Base-by-base conservation (phyloP, 345 rosid species). In the Gossypium raimondii region DNA sequence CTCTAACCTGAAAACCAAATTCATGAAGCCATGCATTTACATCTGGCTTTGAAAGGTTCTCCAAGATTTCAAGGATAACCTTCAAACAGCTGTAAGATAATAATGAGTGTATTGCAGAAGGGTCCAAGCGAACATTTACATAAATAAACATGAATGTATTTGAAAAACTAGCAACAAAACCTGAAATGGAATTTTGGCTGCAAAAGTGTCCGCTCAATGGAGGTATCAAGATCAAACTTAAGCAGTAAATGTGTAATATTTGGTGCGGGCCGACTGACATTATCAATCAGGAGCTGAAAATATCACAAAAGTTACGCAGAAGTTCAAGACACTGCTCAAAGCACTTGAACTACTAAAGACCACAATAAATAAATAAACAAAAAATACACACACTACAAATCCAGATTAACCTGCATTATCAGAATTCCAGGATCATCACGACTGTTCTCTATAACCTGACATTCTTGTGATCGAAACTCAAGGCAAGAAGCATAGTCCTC, bases 401-500 rank as follows among this genome's bases (percentile, higher is more conserved):
- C 25, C 22, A 78, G 47, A 80, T 81, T 78, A 80, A 89, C 98
- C 93, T 93, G 97, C 97, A 92, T 82, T 80, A 94, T 91, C 66
- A 92, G 88, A 76, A 92, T 85, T 81, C 97, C 98, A 2, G 89
- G 85, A 79, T 94, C 97, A 83, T 89, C 90, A 67, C 78, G 77
- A 73, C 89, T 84, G 75, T 86, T 90, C 80, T 92, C 97, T 76
- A 80, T 76, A 63, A 81, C 81, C 80, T 88, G 95, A 67, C 82
- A 86, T 81, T 92, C 98, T 81, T 92, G 92, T 22, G 87, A 83
- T 75, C 92, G 89, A 65, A 77, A 70, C 86, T 90, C 97, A 73
- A 94, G 98, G 82, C 98, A 94, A 74, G 94, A 86, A 45, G 97
- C 97, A 84, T 94, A 92, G 76, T 94, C 97, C 85, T 90, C 97